Evolutionary conservation across 225 moss, liverwort and hornwort genomes (phyloP).

Genomic region (Antitrichia curtipendula): DNA sequence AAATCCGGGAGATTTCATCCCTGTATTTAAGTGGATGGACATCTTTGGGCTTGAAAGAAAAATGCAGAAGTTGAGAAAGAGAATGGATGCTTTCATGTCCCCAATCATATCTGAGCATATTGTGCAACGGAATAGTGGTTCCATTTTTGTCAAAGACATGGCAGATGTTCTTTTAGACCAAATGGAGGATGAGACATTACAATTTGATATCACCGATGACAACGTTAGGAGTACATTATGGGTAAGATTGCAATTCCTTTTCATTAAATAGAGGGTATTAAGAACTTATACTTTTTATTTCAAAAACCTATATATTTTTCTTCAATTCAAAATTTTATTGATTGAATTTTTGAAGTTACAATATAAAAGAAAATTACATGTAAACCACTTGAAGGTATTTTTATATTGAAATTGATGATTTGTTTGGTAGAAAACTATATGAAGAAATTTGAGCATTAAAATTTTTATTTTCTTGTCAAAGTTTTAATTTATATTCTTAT

Average conservation of each 20-base stretch:
- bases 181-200: neutral
- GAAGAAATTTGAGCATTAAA: too few relatives aligned
- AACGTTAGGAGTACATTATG: neutral
- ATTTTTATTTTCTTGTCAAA: neutral
- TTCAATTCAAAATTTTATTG: fast-evolving
- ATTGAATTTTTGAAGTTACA: neutral
- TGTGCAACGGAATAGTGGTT: neutral
- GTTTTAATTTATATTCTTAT: too few relatives aligned
- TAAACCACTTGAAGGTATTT: neutral
- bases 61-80: neutral
- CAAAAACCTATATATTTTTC: too few relatives aligned
- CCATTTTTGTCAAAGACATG: neutral
- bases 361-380: fast-evolving
- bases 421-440: neutral
- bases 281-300: neutral
- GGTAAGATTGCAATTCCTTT: neutral
- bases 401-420: neutral
- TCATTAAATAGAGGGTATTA: neutral
- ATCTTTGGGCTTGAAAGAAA: neutral
- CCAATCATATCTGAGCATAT: neutral
- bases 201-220: neutral
- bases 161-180: neutral
- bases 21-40: neutral
- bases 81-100: neutral
- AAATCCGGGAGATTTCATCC: neutral